phyloP scores from a whole-genome alignment of 305 asterid species.

The Plantago coronopus region DNA sequence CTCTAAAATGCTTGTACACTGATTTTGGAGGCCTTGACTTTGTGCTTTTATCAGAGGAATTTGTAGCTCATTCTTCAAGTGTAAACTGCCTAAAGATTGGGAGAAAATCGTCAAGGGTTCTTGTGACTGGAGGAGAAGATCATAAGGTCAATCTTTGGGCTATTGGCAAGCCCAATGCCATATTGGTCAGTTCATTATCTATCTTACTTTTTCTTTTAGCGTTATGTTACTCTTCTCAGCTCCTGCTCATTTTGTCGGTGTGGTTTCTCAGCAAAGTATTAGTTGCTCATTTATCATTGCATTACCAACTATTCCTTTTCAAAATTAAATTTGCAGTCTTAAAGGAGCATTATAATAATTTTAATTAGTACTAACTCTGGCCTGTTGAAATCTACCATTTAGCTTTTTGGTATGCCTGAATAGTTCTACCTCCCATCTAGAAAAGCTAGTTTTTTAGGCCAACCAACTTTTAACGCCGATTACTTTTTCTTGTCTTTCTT shows the following conservation, averaged over 20 bases:
- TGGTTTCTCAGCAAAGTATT: not conserved
- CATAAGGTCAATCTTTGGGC: slow-evolving; percentile 99
- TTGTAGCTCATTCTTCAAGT: slow-evolving; percentile 95
- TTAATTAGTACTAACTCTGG: too few relatives aligned
- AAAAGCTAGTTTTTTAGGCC: too few relatives aligned
- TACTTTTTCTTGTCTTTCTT: too few relatives aligned
- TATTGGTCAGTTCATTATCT: slow-evolving; percentile 62
- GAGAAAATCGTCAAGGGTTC: slow-evolving; percentile 92
- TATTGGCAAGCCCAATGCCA: slow-evolving; percentile 97
- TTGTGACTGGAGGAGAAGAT: slow-evolving; percentile 98
- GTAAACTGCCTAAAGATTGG: slow-evolving; percentile 98
- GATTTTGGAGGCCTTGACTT: slow-evolving; percentile 53
- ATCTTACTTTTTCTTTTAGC: slow-evolving; percentile 16
- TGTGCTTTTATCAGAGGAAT: slow-evolving; percentile 64
- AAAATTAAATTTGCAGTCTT: too few relatives aligned
- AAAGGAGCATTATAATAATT: too few relatives aligned
- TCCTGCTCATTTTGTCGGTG: not conserved
- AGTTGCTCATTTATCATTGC: too few relatives aligned
- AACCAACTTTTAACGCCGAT: too few relatives aligned
- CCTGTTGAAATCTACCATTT: too few relatives aligned
- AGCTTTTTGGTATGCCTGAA: too few relatives aligned
- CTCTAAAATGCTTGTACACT: not conserved
- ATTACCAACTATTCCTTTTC: too few relatives aligned
- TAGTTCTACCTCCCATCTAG: too few relatives aligned
- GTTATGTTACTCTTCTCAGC: slow-evolving; percentile 10